phyloP scores from a whole-genome alignment of 768 basidiomycete genomes.

The Termitomyces heimii region DNA sequence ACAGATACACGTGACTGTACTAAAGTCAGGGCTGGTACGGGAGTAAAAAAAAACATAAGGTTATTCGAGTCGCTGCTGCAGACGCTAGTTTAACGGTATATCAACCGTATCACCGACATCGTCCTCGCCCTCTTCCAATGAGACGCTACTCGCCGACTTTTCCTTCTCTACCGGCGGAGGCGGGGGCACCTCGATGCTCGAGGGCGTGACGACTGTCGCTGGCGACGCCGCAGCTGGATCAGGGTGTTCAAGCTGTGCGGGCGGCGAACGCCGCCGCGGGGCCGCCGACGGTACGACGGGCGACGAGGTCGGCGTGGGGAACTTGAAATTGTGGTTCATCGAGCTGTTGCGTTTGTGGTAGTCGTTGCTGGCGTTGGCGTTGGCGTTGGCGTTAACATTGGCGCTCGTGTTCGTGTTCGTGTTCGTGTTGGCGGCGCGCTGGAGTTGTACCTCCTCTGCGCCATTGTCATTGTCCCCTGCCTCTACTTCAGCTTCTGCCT shows the following conservation, averaged over 20 bases:
- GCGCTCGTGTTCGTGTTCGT: not conserved
- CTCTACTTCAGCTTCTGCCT: no score
- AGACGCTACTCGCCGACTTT: constrained; percentile 25
- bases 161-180: constrained; percentile 80
- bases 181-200: constrained; percentile 71
- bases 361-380: not conserved
- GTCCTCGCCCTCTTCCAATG: constrained; percentile 54
- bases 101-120: constrained; percentile 79
- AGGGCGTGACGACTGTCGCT: constrained; percentile 44
- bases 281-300: constrained; percentile 16
- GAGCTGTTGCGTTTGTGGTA: constrained; percentile 44
- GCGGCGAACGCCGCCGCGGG: constrained; percentile 16
- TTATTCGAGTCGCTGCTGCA: not conserved
- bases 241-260: constrained; percentile 21
- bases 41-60: not conserved
- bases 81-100: constrained; percentile 43
- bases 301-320: constrained; percentile 43
- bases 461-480: constrained; percentile 34
- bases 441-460: constrained; percentile 21
- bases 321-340: constrained; percentile 75
- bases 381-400: not conserved
- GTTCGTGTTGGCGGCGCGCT: not conserved
- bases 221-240: constrained; percentile 6
- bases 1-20: no score
- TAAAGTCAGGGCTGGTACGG: no score